phyloP scores from a whole-genome alignment of 1,284 basidiomycete species.

The Schizophyllum commune region DNA sequence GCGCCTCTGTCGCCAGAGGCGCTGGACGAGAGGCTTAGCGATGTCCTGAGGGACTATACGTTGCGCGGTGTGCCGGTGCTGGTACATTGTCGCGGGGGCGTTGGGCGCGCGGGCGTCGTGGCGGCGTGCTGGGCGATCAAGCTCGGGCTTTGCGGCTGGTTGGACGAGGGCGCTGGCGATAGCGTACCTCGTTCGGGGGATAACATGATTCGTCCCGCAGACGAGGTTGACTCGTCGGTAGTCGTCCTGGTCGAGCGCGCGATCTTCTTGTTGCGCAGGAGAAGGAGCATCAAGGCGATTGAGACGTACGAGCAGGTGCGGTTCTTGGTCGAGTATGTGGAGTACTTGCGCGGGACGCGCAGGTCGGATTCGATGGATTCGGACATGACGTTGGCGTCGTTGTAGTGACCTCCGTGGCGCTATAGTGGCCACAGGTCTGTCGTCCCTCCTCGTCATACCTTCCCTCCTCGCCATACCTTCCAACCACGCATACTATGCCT shows the following conservation, averaged over 20 bases:
- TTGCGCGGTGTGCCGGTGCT: constrained; percentile 70
- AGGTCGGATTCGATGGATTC: no score
- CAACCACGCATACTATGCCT: no score
- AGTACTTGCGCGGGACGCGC: constrained; percentile 40
- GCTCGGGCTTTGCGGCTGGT: constrained; percentile 79
- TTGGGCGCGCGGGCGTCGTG: constrained; percentile 89
- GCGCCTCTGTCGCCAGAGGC: constrained; percentile 57
- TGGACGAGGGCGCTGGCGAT: constrained; percentile 21
- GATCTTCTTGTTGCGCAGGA: constrained; percentile 64
- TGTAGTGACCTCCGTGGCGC: no score
- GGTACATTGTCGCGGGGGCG: constrained; percentile 91
- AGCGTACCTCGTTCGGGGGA: neutral
- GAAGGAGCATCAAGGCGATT: constrained; percentile 80
- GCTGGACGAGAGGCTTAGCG: constrained; percentile 67
- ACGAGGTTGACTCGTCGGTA: constrained; percentile 1
- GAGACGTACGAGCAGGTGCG: constrained; percentile 90
- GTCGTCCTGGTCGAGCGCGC: constrained; percentile 66
- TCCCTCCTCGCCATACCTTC: no score
- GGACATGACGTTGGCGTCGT: no score
- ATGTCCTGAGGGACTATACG: constrained; percentile 70
- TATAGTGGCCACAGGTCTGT: no score
- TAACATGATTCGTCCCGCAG: neutral
- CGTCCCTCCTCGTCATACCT: no score
- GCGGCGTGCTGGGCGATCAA: constrained; percentile 93
- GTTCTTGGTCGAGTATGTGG: constrained; percentile 78